Conservation (phyloP, 2,329 filamentous ascomycete species). For the Claviceps spartinae region DNA sequence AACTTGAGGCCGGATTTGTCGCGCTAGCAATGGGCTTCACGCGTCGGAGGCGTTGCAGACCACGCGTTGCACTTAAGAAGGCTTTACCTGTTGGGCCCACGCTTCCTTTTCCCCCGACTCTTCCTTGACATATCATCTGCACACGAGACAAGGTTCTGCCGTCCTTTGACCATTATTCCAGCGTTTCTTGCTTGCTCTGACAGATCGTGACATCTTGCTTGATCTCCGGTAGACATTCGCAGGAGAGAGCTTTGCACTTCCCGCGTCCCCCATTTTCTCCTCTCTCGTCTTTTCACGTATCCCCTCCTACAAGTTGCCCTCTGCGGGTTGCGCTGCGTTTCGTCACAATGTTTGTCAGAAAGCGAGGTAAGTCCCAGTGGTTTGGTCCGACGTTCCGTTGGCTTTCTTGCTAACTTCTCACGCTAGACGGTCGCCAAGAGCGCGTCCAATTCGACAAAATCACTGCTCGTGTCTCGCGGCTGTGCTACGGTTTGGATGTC, state of each 20-base stretch:
- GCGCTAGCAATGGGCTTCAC: slow-evolving; percentile 20
- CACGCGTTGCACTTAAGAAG: slow-evolving; percentile 25
- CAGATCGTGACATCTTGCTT: slow-evolving; percentile 11
- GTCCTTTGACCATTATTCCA: neutral
- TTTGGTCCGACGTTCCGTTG: neutral
- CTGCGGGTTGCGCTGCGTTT: slow-evolving; percentile 9
- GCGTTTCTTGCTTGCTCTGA: slow-evolving; percentile 1
- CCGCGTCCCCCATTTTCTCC: slow-evolving; percentile 9
- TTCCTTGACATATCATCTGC: no score
- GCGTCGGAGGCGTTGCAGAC: slow-evolving; percentile 15
- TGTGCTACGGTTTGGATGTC: slow-evolving; percentile 93
- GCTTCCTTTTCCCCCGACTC: slow-evolving; percentile 10
- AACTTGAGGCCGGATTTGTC: slow-evolving; percentile 12
- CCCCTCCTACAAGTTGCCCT: slow-evolving; percentile 10
- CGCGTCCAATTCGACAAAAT: slow-evolving; percentile 99
- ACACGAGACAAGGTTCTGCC: no score
- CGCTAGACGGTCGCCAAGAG: slow-evolving; percentile 91
- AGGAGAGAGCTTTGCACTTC: slow-evolving; percentile 12
- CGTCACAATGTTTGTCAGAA: slow-evolving; percentile 46
- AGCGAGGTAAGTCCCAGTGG: slow-evolving; percentile 38
- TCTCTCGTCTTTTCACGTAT: neutral
- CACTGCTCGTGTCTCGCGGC: slow-evolving; percentile 89
- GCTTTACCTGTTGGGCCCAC: slow-evolving; percentile 11
- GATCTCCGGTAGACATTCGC: slow-evolving; percentile 12
- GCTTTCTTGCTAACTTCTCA: slow-evolving; percentile 15